Evolutionary conservation across 148 eudicot genomes (phyloP).

Genomic region (Oxyria digyna): DNA sequence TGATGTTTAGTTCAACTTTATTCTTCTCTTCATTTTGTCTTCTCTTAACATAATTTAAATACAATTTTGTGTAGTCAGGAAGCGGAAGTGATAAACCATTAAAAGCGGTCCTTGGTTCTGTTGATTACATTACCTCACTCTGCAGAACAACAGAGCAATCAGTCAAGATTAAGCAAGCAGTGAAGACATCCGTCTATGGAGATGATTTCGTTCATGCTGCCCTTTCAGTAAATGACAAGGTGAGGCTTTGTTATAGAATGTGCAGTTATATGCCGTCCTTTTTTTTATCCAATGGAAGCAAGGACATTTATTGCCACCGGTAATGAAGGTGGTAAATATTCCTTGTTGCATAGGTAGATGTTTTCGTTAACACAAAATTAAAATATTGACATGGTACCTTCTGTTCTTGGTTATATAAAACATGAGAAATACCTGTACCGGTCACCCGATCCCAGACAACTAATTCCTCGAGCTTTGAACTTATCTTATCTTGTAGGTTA

Average conservation of each 20-base stretch:
- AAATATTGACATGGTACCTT: background rate
- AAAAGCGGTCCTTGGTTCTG: slow-evolving; percentile 87
- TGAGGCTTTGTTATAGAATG: slow-evolving; percentile 10
- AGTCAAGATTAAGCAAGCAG: slow-evolving; percentile 60
- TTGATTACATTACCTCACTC: slow-evolving; percentile 78
- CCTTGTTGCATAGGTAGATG: background rate
- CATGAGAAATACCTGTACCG: background rate
- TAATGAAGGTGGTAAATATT: background rate
- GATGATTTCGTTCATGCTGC: slow-evolving; percentile 89
- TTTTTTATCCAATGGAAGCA: background rate
- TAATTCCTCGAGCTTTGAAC: background rate
- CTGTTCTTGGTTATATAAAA: background rate
- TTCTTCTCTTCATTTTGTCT: background rate
- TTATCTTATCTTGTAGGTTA: slow-evolving; percentile 32
- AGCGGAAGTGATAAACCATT: slow-evolving; percentile 55
- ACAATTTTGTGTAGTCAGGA: slow-evolving; percentile 56
- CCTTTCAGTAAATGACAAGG: slow-evolving; percentile 80
- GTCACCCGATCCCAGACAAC: background rate
- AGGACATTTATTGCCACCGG: background rate
- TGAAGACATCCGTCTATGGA: slow-evolving; percentile 58
- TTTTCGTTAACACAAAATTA: background rate
- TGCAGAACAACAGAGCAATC: slow-evolving; percentile 63
- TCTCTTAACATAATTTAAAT: slow-evolving; percentile 6
- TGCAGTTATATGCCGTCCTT: background rate
- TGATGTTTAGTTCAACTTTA: background rate